Evolutionary conservation across 176 grass and related monocot genomes (phyloP), one percentile per base, ranked within the genome.

Genomic region (Phragmites australis): DNA sequence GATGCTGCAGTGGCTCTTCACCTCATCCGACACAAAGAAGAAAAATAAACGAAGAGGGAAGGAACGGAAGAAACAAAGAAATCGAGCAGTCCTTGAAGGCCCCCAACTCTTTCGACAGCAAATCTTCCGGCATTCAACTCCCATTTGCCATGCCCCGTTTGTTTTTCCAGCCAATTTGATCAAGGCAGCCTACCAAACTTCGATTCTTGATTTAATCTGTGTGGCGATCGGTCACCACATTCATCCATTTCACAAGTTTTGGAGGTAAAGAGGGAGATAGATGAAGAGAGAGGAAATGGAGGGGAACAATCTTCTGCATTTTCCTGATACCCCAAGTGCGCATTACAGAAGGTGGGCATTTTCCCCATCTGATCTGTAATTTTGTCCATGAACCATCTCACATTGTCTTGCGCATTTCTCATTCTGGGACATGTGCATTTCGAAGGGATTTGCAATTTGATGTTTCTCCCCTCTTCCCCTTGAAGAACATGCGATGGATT

Each of bases 271-370:
- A 58, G 0, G 10, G 17, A 30, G 68, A 54, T 31, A 17, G 25
- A 57, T 26, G 27, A 34, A 67, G 57, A 21, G 62, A 13, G 14
- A 58, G 34, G 77, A 25, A 16, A 89, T 89, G 83, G 82, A 89
- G 46, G 78, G 6, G 19, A 75, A 89, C 56, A 82, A 82, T 75
- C 87, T 89, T 21, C 29, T 89, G 78, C 82, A 85, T 81, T 89
- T 89, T 57, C 87, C 85, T 40, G 78, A 89, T 42, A 89, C 72
- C 18, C 87, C 78, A 8, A 89, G 59, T 11, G 47, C 72, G 15
- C 77, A 89, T 85, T 81, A 89, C 65, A 81, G 78, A 6, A 82
- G 51, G 87, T 89, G 30, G 0, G 37, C 52, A 12, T 17, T 26
- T 11, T 18, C 3, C 1, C 0, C 34, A 5, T 73, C 27, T 51